Percentiles rank a stretch among this genome's conserved stretches.
Evolutionary conservation across 805 yeast species (phyloP).

Genomic region (Nakazawaea ishiwadae): DNA sequence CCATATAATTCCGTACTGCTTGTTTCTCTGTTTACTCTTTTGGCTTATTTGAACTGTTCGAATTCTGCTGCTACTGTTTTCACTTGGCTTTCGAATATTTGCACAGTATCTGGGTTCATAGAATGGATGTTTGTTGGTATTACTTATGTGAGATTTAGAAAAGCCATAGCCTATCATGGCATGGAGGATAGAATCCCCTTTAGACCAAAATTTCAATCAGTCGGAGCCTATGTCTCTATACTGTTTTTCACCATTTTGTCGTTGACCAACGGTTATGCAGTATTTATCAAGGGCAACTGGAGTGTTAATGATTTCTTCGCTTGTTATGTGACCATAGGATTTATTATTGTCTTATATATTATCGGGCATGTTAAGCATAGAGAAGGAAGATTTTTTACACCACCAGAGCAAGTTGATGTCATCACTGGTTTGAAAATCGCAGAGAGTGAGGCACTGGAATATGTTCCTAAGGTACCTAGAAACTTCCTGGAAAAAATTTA

Average conservation of each 20-base stretch:
- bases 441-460: not conserved
- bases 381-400: slow-evolving; percentile 37
- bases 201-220: slow-evolving; percentile 51
- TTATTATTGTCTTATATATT: slow-evolving; percentile 44
- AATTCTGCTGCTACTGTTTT: slow-evolving; percentile 55
- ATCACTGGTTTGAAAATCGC: slow-evolving; percentile 33
- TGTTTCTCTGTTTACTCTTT: slow-evolving; percentile 41
- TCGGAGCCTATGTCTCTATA: slow-evolving; percentile 50
- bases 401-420: slow-evolving; percentile 56
- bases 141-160: slow-evolving; percentile 60
- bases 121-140: slow-evolving; percentile 54
- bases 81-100: slow-evolving; percentile 62
- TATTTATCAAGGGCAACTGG: slow-evolving; percentile 48
- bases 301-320: slow-evolving; percentile 57
- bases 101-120: slow-evolving; percentile 63
- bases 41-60: slow-evolving; percentile 66
- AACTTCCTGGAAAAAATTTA: not conserved
- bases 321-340: slow-evolving; percentile 63
- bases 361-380: slow-evolving; percentile 50
- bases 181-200: slow-evolving; percentile 52
- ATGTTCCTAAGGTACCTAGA: not conserved
- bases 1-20: slow-evolving; percentile 54
- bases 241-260: slow-evolving; percentile 45
- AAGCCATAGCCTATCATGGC: slow-evolving; percentile 50
- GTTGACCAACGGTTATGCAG: slow-evolving; percentile 66